A percentile compares a stretch with the other conserved stretches of the same genome.
Evolutionary conservation across 345 rosid species (phyloP).

Genomic region (thale cress (Arabidopsis thaliana)): DNA sequence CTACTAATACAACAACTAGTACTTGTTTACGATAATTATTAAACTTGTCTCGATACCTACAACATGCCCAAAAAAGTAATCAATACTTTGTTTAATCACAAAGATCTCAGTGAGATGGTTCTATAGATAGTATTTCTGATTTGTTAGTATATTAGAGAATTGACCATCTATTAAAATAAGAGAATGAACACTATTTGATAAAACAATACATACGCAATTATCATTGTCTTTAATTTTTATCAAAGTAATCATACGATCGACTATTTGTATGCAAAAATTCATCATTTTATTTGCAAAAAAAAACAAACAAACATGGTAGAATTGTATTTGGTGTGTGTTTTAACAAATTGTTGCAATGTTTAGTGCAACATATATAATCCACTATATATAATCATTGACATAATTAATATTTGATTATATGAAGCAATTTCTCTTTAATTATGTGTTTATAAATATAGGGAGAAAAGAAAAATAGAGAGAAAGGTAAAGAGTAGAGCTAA

Average conservation of each 20-base stretch:
- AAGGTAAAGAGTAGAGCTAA: conserved; percentile 6
- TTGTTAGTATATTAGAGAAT: background rate
- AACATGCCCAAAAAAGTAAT: background rate
- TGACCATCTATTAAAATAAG: too few species aligned
- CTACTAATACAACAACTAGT: background rate
- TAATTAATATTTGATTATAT: background rate
- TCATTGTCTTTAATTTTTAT: too few species aligned
- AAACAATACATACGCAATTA: too few species aligned
- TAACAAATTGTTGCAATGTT: too few species aligned
- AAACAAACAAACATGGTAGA: too few species aligned
- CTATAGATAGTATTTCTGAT: background rate
- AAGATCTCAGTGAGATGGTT: background rate
- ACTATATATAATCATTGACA: background rate
- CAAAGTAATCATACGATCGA: too few species aligned
- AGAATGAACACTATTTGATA: too few species aligned
- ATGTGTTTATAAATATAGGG: background rate
- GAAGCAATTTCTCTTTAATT: background rate
- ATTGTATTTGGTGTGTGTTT: too few species aligned
- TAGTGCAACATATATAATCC: too few species aligned
- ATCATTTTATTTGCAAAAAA: too few species aligned
- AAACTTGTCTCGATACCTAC: background rate
- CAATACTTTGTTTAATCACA: background rate
- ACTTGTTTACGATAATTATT: background rate
- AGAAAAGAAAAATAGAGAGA: background rate
- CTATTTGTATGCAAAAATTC: too few species aligned